A percentile compares a stretch with the other conserved stretches of the same genome.
Evolutionary conservation across 2,329 filamentous ascomycete species (phyloP).

Genomic region (Pseudocercospora fuligena): DNA sequence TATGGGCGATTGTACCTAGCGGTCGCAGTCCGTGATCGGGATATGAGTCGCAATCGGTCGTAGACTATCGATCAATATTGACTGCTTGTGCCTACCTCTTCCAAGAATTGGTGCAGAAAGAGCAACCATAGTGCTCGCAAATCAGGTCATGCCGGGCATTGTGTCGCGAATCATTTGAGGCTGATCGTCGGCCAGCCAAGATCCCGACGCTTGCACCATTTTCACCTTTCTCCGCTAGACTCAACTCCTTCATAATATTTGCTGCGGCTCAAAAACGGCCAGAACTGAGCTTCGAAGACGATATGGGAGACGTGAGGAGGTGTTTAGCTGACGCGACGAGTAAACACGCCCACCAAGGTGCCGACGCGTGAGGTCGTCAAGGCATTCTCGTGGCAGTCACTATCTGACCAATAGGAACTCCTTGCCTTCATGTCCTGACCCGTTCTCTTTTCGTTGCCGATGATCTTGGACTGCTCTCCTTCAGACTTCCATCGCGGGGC

Average conservation of each 20-base stretch:
- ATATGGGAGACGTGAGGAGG: constrained; percentile 8
- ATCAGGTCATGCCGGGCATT: neutral
- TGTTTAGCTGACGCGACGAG: constrained; percentile 10
- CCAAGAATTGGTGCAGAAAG: neutral
- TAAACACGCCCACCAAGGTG: constrained; percentile 13
- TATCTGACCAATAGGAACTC: neutral
- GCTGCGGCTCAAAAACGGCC: too few species aligned
- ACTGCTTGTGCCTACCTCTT: neutral
- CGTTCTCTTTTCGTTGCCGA: constrained; percentile 17
- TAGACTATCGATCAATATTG: neutral
- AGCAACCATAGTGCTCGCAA: neutral
- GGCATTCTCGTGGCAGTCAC: neutral
- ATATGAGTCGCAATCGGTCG: neutral
- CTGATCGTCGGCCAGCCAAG: constrained; percentile 9
- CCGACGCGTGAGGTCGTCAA: constrained; percentile 9
- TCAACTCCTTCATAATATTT: neutral
- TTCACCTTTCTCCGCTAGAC: neutral
- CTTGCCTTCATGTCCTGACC: neutral
- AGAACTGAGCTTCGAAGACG: neutral
- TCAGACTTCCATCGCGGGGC: constrained; percentile 4
- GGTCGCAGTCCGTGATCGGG: neutral
- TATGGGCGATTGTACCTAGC: neutral
- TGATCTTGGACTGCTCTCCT: neutral
- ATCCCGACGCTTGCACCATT: neutral
- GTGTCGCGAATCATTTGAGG: constrained; percentile 1